These are phyloP conservation scores for Solanum lycopersicoides DNA, from an alignment of 257 asterid genomes.

Conservation along the genomic window DNA sequence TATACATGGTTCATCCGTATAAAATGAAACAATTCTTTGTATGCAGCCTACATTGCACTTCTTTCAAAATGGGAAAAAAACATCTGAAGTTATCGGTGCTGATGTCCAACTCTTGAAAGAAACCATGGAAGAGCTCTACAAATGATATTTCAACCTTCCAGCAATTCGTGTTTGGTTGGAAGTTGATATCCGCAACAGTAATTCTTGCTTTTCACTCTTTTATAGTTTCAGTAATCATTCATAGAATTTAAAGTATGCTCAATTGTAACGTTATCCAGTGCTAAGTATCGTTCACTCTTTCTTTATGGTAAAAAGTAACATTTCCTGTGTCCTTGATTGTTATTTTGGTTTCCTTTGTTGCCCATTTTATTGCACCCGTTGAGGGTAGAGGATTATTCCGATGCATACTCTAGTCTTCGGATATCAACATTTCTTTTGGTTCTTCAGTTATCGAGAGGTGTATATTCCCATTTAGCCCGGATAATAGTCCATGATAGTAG, in stretches of 20 bases:
- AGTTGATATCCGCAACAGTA: not conserved
- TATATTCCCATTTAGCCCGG: not conserved
- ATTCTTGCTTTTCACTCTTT: not conserved
- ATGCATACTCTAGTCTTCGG: not conserved
- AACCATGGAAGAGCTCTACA: constrained; percentile 68
- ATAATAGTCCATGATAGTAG: not conserved
- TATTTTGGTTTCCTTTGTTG: not conserved
- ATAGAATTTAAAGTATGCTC: not conserved
- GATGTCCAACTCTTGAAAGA: constrained; percentile 65
- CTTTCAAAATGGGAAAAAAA: constrained; percentile 77
- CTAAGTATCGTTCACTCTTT: not conserved
- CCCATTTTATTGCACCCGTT: not conserved
- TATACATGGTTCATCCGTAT: not conserved
- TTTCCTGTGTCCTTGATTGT: not conserved
- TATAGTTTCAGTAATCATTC: not conserved
- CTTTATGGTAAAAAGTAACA: not conserved
- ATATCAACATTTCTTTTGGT: not conserved
- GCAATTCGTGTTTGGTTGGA: not conserved
- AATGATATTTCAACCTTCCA: constrained; percentile 18
- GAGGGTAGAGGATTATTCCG: not conserved
- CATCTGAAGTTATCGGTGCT: constrained; percentile 68
- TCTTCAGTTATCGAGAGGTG: not conserved
- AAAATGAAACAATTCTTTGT: not conserved
- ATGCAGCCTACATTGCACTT: constrained; percentile 92
- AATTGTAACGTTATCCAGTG: not conserved